Evolutionary conservation across 148 eudicot genomes (phyloP).

Genomic region (Camellia lanceoleosa): DNA sequence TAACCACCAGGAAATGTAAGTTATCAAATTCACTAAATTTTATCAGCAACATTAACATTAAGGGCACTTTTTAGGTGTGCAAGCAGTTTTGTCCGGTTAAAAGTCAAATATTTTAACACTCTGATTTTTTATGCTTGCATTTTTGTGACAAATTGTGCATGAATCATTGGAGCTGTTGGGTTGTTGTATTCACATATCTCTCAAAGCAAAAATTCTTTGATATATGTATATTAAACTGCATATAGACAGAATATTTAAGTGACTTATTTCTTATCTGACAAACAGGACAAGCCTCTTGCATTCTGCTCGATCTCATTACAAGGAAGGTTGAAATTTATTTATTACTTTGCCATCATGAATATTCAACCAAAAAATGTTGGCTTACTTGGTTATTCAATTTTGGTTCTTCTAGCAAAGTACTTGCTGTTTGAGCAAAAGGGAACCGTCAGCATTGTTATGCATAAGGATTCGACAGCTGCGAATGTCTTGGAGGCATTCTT

Average conservation of each 20-base stretch:
- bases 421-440: conserved; percentile 63
- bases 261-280: conserved; percentile 17
- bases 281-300: conserved; percentile 63
- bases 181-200: background rate
- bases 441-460: conserved; percentile 56
- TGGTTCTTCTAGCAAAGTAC: conserved; percentile 52
- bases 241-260: background rate
- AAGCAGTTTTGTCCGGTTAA: background rate
- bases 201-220: background rate
- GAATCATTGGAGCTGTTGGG: background rate
- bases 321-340: conserved; percentile 49
- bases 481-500: conserved; percentile 73
- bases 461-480: conserved; percentile 61
- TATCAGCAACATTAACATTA: background rate
- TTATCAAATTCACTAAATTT: conserved; percentile 12
- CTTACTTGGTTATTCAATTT: conserved; percentile 11
- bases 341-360: background rate
- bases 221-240: conserved; percentile 1
- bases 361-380: background rate
- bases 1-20: conserved; percentile 60
- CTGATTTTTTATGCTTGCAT: background rate
- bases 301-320: conserved; percentile 59
- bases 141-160: background rate
- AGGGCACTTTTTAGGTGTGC: background rate
- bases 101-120: background rate